Evolutionary conservation across 2,329 filamentous ascomycete genomes (phyloP).

Genomic region (Leptographium galeiforme): DNA sequence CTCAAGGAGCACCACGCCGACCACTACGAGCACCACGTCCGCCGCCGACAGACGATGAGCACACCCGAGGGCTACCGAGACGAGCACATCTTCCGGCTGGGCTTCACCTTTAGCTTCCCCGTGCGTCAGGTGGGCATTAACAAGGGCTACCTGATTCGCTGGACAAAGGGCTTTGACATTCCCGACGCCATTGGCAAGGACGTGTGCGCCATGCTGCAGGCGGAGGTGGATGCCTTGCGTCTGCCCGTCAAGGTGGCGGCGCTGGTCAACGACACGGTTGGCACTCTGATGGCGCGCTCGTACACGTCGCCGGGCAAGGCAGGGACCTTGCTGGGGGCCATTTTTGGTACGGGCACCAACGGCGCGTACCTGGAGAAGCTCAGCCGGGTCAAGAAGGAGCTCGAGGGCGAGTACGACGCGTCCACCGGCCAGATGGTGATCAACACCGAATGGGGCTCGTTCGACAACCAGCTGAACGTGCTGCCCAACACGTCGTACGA

Average conservation of each 20-base stretch:
- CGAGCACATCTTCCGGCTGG: constrained; percentile 76
- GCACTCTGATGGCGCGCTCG: constrained; percentile 92
- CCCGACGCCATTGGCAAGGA: constrained; percentile 89
- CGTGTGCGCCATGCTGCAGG: constrained; percentile 79
- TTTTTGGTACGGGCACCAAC: constrained; percentile 96
- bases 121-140: constrained; percentile 92
- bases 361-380: constrained; percentile 95
- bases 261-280: constrained; percentile 93
- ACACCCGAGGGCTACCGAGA: constrained; percentile 47
- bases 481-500: constrained; percentile 82
- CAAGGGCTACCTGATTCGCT: constrained; percentile 83
- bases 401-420: constrained; percentile 58
- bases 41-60: constrained; percentile 48
- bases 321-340: constrained; percentile 80
- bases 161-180: constrained; percentile 98
- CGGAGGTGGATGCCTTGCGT: constrained; percentile 72
- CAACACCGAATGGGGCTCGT: constrained; percentile 97
- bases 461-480: constrained; percentile 84
- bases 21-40: constrained; percentile 61
- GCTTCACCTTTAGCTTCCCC: constrained; percentile 98
- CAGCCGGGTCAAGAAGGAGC: constrained; percentile 65
- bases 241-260: constrained; percentile 92
- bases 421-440: constrained; percentile 90
- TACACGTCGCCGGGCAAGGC: constrained; percentile 86
- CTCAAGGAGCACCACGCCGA: constrained; percentile 77